A percentile compares a stretch with the other conserved stretches of the same genome.
phyloP scores from a whole-genome alignment of 495 filamentous ascomycete genomes.

The Cercophora samala region DNA sequence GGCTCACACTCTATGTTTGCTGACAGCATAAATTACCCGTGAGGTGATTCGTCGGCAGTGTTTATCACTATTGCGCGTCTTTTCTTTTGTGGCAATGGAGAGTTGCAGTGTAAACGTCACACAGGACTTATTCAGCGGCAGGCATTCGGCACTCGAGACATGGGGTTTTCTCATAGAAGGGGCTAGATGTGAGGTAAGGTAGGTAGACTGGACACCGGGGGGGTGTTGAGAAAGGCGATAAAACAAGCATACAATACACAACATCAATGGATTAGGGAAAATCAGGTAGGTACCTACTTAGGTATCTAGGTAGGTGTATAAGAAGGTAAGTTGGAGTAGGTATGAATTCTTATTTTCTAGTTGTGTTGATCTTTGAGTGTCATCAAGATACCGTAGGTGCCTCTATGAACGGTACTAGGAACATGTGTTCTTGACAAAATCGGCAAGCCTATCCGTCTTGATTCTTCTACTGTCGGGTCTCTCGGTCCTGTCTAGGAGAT shows the following conservation, averaged over 20 bases:
- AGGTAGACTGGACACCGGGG: too few species aligned
- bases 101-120: neutral
- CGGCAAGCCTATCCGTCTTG: neutral
- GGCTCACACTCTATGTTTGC: neutral
- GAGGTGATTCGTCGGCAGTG: neutral
- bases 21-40: neutral
- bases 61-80: neutral
- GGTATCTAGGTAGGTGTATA: too few species aligned
- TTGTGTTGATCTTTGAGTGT: too few species aligned
- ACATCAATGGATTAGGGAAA: too few species aligned
- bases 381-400: too few species aligned
- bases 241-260: too few species aligned
- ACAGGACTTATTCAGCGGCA: neutral
- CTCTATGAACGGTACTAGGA: neutral
- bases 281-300: too few species aligned
- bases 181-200: neutral
- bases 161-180: neutral
- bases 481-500: neutral
- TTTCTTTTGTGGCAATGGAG: neutral
- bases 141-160: neutral
- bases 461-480: neutral
- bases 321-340: too few species aligned
- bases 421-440: neutral
- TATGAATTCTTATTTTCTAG: too few species aligned
- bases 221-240: too few species aligned